Evolutionary conservation across 768 basidiomycete species (phyloP).

Genomic region (Amanita rubescens): DNA sequence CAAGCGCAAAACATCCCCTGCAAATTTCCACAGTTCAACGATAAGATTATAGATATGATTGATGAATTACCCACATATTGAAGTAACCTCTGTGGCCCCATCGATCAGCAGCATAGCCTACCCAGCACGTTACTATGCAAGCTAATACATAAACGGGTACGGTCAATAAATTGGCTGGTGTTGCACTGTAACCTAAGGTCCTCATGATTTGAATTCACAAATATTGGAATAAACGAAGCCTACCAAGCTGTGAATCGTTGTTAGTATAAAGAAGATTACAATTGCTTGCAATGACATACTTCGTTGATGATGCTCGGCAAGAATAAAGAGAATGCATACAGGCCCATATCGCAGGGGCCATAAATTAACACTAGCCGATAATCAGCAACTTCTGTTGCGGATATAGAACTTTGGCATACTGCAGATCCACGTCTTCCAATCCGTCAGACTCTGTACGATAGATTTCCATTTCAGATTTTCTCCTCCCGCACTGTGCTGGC

Average conservation of each 20-base stretch:
- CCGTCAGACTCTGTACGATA: constrained; percentile 49
- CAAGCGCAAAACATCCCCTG: constrained; percentile 31
- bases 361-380: constrained; percentile 43
- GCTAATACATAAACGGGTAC: constrained; percentile 73
- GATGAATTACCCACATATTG: constrained; percentile 43
- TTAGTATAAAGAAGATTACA: not conserved
- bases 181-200: constrained; percentile 51
- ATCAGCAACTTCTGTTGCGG: not conserved
- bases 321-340: constrained; percentile 76
- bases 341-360: constrained; percentile 50
- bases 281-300: constrained; percentile 23
- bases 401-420: constrained; percentile 25
- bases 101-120: constrained; percentile 59
- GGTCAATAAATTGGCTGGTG: constrained; percentile 66
- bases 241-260: constrained; percentile 30
- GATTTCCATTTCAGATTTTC: constrained; percentile 53
- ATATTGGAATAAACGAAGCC: constrained; percentile 4
- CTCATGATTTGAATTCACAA: not conserved
- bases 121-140: constrained; percentile 54
- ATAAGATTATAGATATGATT: constrained; percentile 1
- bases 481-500: constrained; percentile 68
- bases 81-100: constrained; percentile 52
- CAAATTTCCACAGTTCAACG: not conserved
- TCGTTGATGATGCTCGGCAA: constrained; percentile 72
- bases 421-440: constrained; percentile 69